Evolutionary conservation across 1,139 yeast genomes (phyloP), one percentile per base, ranked within the genome.

Genomic region (Kodamaea sp.): DNA sequence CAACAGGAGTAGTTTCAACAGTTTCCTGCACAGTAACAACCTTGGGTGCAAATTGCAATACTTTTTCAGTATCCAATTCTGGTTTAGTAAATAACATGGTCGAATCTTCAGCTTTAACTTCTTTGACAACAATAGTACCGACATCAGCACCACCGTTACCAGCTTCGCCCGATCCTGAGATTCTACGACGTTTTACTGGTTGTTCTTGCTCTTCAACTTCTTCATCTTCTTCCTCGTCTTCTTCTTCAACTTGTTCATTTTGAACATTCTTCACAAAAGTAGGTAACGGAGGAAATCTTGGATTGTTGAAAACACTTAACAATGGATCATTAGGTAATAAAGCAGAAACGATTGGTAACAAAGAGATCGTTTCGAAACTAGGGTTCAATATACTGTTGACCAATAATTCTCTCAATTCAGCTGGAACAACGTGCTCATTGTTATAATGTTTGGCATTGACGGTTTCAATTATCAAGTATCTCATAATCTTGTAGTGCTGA

Each of bases 231-330:
- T 48, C 49, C 38, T 62, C 54, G 32, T 48, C 47, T 34, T 50
- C 49, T 20, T 48, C 55, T 3, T 41, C 47, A 8, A 49, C 55
- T 2, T 49, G 57, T 24, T 51, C 58, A 3, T 42, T 47, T 2
- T 37, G 36, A 7, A 43, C 39, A 38, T 52, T 58, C 27, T 56
- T 62, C 35, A 65, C 59, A 38, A 68, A 62, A 28, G 60, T 52
- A 4, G 78, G 72, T 39, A 74, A 62, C 30, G 87, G 76, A 2
- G 96, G 96, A 49, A 88, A 77, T 48, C 94, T 70, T 29, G 96
- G 95, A 51, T 85, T 85, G 44, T 79, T 73, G 51, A 87, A 67
- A 3, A 80, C 71, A 53, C 81, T 79, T 32, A 73, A 46, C 15
- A 74, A 48, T 2, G 60, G 61, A 45, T 71, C 71, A 22, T 61